Evolutionary conservation across 2,329 filamentous ascomycete genomes (phyloP).

Genomic region (Beauveria sp.): DNA sequence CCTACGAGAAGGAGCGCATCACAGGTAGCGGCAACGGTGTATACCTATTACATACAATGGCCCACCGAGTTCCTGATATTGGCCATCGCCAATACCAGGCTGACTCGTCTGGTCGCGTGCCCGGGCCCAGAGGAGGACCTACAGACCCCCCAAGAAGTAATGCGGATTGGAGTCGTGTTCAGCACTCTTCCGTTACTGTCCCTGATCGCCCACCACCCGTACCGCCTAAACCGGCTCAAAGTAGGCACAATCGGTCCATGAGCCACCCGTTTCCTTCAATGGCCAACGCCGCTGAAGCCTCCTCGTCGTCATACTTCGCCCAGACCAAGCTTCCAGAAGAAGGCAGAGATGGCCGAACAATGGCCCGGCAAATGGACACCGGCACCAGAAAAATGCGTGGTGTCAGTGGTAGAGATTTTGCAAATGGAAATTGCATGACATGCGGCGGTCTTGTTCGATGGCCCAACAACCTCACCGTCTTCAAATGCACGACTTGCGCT

Average conservation of each 20-base stretch:
- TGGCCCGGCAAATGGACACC: constrained; percentile 19
- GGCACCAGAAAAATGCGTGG: constrained; percentile 19
- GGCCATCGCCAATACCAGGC: neutral
- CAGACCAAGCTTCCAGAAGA: constrained; percentile 27
- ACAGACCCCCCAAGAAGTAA: neutral
- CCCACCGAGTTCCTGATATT: neutral
- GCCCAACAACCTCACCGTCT: constrained; percentile 64
- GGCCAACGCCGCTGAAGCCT: constrained; percentile 40
- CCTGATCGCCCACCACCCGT: constrained; percentile 2
- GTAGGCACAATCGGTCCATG: constrained; percentile 45
- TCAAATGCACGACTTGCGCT: constrained; percentile 76
- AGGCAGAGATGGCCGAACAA: constrained; percentile 34
- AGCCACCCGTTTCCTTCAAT: constrained; percentile 74
- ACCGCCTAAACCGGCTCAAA: constrained; percentile 23
- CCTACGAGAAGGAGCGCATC: constrained; percentile 1
- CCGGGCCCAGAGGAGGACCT: neutral
- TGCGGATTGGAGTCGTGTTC: neutral
- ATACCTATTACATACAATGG: neutral
- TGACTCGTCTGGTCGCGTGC: constrained; percentile 2
- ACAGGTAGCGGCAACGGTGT: neutral
- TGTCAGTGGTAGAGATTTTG: constrained; percentile 46
- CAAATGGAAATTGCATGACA: constrained; percentile 73
- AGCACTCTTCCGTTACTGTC: neutral
- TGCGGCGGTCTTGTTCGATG: constrained; percentile 76
- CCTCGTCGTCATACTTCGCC: constrained; percentile 18